Evolutionary conservation across 306 rosid species (phyloP).

Genomic region (Prunus mira): DNA sequence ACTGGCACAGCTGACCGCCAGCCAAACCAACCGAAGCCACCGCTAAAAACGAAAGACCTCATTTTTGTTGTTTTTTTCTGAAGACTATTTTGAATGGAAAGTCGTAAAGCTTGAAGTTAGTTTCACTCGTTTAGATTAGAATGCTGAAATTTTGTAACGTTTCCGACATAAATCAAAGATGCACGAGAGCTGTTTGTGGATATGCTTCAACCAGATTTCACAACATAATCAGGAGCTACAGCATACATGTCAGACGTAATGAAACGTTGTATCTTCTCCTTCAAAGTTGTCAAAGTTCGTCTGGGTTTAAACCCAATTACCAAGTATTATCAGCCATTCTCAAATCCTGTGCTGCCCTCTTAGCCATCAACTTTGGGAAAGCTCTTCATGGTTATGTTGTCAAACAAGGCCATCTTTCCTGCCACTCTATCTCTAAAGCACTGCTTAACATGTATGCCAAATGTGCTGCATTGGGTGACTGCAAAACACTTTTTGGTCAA

Average conservation of each 20-base stretch:
- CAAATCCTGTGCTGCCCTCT: slow-evolving; percentile 66
- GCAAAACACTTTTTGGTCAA: slow-evolving; percentile 56
- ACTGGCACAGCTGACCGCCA: no score
- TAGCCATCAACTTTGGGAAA: slow-evolving; percentile 51
- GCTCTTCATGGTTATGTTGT: slow-evolving; percentile 57
- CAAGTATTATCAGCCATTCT: slow-evolving; percentile 49
- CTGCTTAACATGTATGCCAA: slow-evolving; percentile 86
- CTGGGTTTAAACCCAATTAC: slow-evolving; percentile 50
- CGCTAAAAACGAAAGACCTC: no score
- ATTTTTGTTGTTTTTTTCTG: no score
- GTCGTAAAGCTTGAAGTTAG: no score
- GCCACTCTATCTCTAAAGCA: slow-evolving; percentile 61
- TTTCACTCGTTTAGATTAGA: not conserved
- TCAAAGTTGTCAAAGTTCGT: slow-evolving; percentile 28
- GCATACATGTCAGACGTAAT: slow-evolving; percentile 38
- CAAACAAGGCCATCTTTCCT: slow-evolving; percentile 66
- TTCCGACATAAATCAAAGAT: not conserved
- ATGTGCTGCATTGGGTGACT: slow-evolving; percentile 59
- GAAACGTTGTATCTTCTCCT: slow-evolving; percentile 57
- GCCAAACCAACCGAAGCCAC: no score
- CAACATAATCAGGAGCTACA: slow-evolving; percentile 40
- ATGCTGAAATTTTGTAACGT: not conserved
- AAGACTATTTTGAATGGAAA: no score
- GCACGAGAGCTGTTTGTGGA: slow-evolving; percentile 19
- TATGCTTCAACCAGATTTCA: slow-evolving; percentile 44